Evolutionary conservation across 1,284 basidiomycete species (phyloP).

Genomic region (Golubevia sp.): DNA sequence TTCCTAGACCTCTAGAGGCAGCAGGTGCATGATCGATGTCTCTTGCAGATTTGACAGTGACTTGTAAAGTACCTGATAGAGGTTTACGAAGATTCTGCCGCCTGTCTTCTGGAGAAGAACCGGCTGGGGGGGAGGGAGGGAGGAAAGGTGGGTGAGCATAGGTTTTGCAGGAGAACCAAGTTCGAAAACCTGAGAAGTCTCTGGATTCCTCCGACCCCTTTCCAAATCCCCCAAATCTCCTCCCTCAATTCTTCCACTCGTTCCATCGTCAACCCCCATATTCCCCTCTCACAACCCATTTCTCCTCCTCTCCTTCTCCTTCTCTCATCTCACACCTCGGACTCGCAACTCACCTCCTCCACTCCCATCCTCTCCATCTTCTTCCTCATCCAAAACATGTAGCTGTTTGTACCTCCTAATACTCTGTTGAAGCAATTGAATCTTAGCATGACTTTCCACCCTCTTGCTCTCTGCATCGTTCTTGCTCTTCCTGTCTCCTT

Average conservation of each 20-base stretch:
- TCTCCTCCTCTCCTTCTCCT: too few relatives aligned
- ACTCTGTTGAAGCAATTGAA: conserved; percentile 86
- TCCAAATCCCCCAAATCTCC: too few relatives aligned
- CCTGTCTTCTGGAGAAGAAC: conserved; percentile 69
- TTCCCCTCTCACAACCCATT: too few relatives aligned
- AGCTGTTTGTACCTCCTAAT: conserved; percentile 95
- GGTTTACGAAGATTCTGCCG: conserved; percentile 91
- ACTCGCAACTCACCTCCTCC: too few relatives aligned
- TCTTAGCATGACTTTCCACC: conserved; percentile 93
- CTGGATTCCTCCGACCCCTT: too few relatives aligned
- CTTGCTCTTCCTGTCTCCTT: conserved; percentile 78
- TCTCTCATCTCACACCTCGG: too few relatives aligned
- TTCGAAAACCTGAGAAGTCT: background rate
- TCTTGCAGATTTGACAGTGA: conserved; percentile 84
- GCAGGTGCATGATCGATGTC: conserved; percentile 94
- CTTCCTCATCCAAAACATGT: conserved; percentile 86
- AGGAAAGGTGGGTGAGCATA: conserved; percentile 20
- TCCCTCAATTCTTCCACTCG: too few relatives aligned
- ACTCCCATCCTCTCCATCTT: conserved; percentile 69
- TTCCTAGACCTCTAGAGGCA: conserved; percentile 69
- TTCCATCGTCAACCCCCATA: too few relatives aligned
- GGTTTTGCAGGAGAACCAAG: background rate
- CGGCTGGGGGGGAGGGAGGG: background rate
- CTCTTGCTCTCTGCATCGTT: conserved; percentile 88
- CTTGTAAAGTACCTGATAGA: conserved; percentile 86